Base-by-base conservation (phyloP, 1,284 basidiomycete species). In the Ustilago hordei region DNA sequence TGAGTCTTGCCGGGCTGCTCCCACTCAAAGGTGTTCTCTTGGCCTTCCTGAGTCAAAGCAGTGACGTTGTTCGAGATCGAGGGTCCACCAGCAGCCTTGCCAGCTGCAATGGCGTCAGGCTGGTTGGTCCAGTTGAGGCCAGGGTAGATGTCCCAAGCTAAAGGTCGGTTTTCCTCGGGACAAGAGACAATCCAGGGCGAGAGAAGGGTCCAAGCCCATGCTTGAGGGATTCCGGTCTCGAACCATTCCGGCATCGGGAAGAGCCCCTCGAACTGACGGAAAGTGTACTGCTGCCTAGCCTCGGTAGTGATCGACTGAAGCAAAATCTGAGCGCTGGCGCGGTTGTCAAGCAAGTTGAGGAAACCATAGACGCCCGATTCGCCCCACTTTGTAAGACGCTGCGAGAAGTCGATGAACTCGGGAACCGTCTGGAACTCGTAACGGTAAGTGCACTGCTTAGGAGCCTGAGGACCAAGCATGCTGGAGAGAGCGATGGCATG, bases 181-280 rank as follows among this genome's bases (percentile, higher is more conserved):
- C 81, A 82, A 4, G 55, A 64, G 2, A 60, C 69, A 50, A 82
- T 81, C 60, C 65, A 82, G 13, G 60, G 66, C 13, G 64, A 64
- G 41, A 82, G 70, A 56, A 82, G 55, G n/a, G 79, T 80, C 81
- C 81, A 82, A n/a, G 76, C 68, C 72, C 70, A 80, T n/a, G 72
- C 59, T 59, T 81, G 80, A 1, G 75, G 75, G 15, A 81, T 62
- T 35, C 79, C 81, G 12, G 81, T 81, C 66, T 78, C 79, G 59
- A 82, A 82, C 77, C 79, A 81, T 39, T 70, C 71, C 8, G 72
- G 62, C 58, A 79, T 65, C 1, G 79, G 71, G 64, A 71, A 71
- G 13, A 81, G 60, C 3, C 80, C 79, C 36, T 73, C 68, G 13
- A 78, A 71, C 35, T 80, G 78, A 8, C 80, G 69, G 63, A 81